Evolutionary conservation across 2,329 filamentous ascomycete genomes (phyloP).

Genomic region (Stagonosporopsis tanaceti): DNA sequence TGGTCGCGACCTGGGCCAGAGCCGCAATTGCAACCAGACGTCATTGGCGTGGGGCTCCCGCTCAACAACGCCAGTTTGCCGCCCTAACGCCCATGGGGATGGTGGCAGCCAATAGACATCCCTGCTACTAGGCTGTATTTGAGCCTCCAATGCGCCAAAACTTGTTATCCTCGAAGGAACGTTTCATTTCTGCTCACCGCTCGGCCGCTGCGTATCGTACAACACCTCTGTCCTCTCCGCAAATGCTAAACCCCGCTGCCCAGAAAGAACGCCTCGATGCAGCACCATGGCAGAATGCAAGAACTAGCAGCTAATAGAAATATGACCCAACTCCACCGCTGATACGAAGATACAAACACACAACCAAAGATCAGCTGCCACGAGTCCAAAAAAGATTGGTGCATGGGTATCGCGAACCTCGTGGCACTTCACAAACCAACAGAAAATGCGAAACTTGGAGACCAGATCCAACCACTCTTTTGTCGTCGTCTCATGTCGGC

Average conservation of each 20-base stretch:
- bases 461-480: conserved; percentile 30
- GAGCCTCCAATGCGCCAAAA: conserved; percentile 18
- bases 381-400: conserved; percentile 37
- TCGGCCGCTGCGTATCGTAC: conserved; percentile 32
- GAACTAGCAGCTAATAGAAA: conserved; percentile 32
- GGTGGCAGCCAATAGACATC: conserved; percentile 13
- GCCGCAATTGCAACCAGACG: conserved; percentile 32
- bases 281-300: conserved; percentile 33
- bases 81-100: conserved; percentile 16
- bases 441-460: conserved; percentile 39
- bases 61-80: conserved; percentile 26
- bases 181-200: conserved; percentile 25
- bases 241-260: conserved; percentile 27
- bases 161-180: conserved; percentile 13
- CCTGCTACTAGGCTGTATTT: conserved; percentile 14
- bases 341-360: conserved; percentile 32
- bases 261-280: conserved; percentile 22
- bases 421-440: conserved; percentile 38
- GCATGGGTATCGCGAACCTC: conserved; percentile 47
- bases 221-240: conserved; percentile 27
- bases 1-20: conserved; percentile 31
- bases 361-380: conserved; percentile 39
- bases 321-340: conserved; percentile 46
- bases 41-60: conserved; percentile 29
- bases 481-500: conserved; percentile 32